Evolutionary conservation across 768 basidiomycete genomes (phyloP).

Genomic region (Neoboletus subvelutipes): DNA sequence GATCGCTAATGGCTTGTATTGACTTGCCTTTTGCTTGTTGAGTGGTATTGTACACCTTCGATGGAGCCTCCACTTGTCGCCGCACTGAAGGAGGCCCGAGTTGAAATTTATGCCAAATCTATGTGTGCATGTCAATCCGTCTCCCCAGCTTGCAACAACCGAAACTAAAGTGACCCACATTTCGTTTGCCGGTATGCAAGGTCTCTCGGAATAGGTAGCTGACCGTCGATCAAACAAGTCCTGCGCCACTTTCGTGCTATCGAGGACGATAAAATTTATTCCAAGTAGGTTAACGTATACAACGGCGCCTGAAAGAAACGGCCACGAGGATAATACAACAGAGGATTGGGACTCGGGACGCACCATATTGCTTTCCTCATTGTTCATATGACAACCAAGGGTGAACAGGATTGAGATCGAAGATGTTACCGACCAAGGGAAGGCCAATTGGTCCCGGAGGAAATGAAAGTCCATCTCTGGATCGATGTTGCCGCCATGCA

Average conservation of each 20-base stretch:
- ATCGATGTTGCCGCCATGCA: conserved; percentile 14
- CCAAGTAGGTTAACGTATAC: conserved; percentile 29
- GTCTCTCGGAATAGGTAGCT: conserved; percentile 27
- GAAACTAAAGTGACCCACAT: conserved; percentile 11
- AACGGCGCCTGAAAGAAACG: conserved; percentile 17
- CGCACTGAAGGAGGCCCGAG: conserved; percentile 29
- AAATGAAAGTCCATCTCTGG: conserved; percentile 30
- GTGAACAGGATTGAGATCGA: conserved; percentile 18
- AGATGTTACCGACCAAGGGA: conserved; percentile 25
- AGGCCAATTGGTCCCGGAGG: conserved; percentile 55
- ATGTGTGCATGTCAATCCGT: not conserved
- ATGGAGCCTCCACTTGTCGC: conserved; percentile 30
- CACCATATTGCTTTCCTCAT: conserved; percentile 36
- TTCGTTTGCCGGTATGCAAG: conserved; percentile 21
- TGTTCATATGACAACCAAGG: conserved; percentile 36
- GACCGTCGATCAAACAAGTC: conserved; percentile 30
- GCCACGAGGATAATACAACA: not conserved
- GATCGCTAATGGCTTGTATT: conserved; percentile 18
- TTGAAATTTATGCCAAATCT: conserved; percentile 35
- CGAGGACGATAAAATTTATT: conserved; percentile 29
- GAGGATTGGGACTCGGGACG: not conserved
- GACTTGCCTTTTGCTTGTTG: conserved; percentile 12
- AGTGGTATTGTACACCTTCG: conserved; percentile 22
- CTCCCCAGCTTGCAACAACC: not conserved
- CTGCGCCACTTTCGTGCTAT: conserved; percentile 18